Base-by-base conservation (phyloP, 345 rosid species). In the Euphorbia lathyris region DNA sequence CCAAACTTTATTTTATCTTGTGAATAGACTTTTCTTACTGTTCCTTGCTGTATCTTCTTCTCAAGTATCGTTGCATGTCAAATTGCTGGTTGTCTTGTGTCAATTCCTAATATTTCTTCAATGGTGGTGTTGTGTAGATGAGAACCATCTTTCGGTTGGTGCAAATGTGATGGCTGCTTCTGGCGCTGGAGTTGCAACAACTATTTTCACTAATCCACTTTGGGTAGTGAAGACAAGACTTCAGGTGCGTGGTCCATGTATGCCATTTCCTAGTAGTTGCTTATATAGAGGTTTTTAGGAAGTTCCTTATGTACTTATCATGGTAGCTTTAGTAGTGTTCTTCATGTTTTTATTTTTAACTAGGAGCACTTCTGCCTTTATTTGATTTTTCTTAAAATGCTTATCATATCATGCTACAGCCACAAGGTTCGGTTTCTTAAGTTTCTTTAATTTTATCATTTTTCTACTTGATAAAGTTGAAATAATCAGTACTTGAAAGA, bases 171-270 rank as follows among this genome's bases (percentile, higher is more conserved):
- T 87, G 47, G 98, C 93, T 85, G 95, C 98, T 58, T 79, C 90
- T 72, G 96, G 90, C 73, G 98, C 95, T 78, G 93, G 97, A 32
- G 97, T 88, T 75, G 90, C 86, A 10, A 91, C 97, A 59, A 82
- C 93, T 19, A 82, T 88, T 63, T 83, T 77, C 52, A 91, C 93
- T 8, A 91, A 89, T 78, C 95, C 98, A 76, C 93, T 90, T 73
- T 92, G 98, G 98, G 98, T 89, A 80, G 97, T 91, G 71, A 91
- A 91, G 85, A 89, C 96, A 71, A 80, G 97, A 77, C 91, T 87
- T 71, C 98, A 92, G 80, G 94, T 92, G 66, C 1, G 84, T n/a
- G n/a, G n/a, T 74, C 26, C 65, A 11, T 36, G 23, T 20, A 29
- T 26, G 23, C 9, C 25, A 56, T 65, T 63, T 14, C 14, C 10